Evolutionary conservation across 768 basidiomycete species (phyloP), one percentile per base, ranked within the genome.

Genomic region (Crassisporium funariophilum): DNA sequence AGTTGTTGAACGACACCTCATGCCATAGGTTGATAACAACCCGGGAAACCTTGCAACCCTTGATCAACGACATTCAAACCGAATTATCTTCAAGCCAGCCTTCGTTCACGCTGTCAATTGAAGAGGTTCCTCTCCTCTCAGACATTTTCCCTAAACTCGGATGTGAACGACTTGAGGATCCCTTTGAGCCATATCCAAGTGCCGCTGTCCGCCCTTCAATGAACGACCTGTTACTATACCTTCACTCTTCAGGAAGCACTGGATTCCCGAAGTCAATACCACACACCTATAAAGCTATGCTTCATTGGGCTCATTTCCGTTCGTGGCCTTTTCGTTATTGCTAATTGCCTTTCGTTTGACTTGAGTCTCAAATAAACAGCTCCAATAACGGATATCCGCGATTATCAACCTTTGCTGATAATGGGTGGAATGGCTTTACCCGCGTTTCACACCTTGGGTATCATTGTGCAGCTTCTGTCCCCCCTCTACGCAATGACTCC

Each of bases 231-330:
- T 36, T 64, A 29, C 27, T 70, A 6, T 78, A 73, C 40, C 55
- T 76, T 0, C 75, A 79, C 47, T 79, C 78, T 0, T 79, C 78
- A 3, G 77, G 77, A 12, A 77, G 75, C 41, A 75, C 77, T 0
- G 74, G 76, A 2, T 65, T 73, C 36, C 75, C 77, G 0, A 77
- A 74, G 45, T 54, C 71, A 5, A 69, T 79, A 34, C 57, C 64
- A 2, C 62, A 71, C 22, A 69, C 63, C 0, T 61, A 68, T 33
- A 47, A 55, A 11, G 60, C 54, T 9, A 36, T 64, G 7, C 22
- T 62, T 3, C 63, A 73, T 24, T 73, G 70, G 65, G 64, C 62
- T 11, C 46, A 52, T n/a, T 57, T 63, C 20, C 60, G 74, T 77
- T 51, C 55, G 71, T 54, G 11, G 33, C 34, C 27, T 12, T 29